Base-by-base conservation (phyloP, 2,329 filamentous ascomycete species). In the Incumbomyces delicatus region DNA sequence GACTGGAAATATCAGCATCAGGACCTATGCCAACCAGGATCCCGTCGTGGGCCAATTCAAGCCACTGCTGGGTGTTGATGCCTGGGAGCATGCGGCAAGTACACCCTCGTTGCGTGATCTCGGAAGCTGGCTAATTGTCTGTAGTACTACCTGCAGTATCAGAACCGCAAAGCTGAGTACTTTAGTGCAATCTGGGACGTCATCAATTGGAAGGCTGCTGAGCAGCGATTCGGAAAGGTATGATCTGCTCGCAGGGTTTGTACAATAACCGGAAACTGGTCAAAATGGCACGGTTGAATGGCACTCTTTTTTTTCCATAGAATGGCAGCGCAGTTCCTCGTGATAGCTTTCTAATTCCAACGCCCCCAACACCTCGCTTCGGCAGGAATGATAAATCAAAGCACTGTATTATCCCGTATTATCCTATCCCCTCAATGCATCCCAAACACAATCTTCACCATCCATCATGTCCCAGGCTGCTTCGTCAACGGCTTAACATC, bases 101-200 rank as follows among this genome's bases (percentile, higher is more conserved):
- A 14, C 13, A 35, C 30, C 16, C 14, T 3, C 7, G 4, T n/a
- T n/a, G 3, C 33, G 2, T 16, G 18, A 39, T 22, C 36, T n/a
- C n/a, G n/a, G n/a, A 14, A 18, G 22, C 22, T 39, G 36, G 6
- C 14, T 13, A 13, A 22, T 14, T 22, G 20, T 16, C 33, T 8
- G 20, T 49, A 42, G 49, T 57, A 51, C 53, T 78, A 76, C 71
- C 76, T 95, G 52, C 87, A 95, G 73, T 95, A 95, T 72, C 78
- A 95, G 79, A 95, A 95, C 76, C 83, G 87, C 68, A 95, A 95
- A 80, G 88, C 84, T 48, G 88, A 95, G 73, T 95, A 95, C 76
- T 95, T 95, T 69, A 78, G 78, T 60, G 87, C 87, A 49, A 84
- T 95, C 65, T 95, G 89, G 89, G 86, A 94, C 58, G 88, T 95